Base-by-base conservation (phyloP, 1,139 yeast species). In the Yamadazyma dushanensis region DNA sequence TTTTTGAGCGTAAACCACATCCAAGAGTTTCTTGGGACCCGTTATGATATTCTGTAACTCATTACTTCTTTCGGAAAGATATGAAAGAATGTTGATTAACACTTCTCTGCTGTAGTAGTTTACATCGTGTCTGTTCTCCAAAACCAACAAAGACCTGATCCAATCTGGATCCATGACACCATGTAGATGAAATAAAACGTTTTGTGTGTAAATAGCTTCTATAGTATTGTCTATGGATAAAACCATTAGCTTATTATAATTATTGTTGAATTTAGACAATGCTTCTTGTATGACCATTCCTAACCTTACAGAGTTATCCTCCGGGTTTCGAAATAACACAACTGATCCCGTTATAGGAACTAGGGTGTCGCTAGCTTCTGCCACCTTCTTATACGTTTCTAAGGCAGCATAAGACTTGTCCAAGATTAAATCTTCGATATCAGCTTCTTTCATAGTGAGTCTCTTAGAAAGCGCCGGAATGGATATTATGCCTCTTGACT, bases 261-360 rank as follows among this genome's bases (percentile, higher is more conserved):
- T 50, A 27, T 56, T 63, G 42, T 67, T 61, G 42, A 70, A 70
- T 19, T 50, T 53, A 10, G 71, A 54, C 24, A 47, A 38, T 1
- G 67, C 49, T 18, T 48, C 57, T 31, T 56, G 44, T 2, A 70
- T 20, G 2, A 70, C 73, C 1, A 67, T 41, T 0, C 75, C 76
- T 25, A 64, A 40, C 2, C 34, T 35, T 4, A 43, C 27, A 3
- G 35, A 33, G 26, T 44, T 33, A 3, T 37, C 33, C 0, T 24
- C 19, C 4, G 49, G 51, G 21, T 51, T 47, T 3, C 43, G 36
- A 38, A 56, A 59, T 39, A 66, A 70, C 1, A 70, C 57, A 2
- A 70, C 37, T 1, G 73, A 63, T 0, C 76, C 76, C 3, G 44
- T 36, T 1, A 34, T 36, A 0, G 70, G 69, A 9, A 49, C 43